A percentile compares a stretch with the other conserved stretches of the same genome.
Evolutionary conservation across 805 yeast genomes (phyloP).

Genomic region (Nakazawaea pomicola): DNA sequence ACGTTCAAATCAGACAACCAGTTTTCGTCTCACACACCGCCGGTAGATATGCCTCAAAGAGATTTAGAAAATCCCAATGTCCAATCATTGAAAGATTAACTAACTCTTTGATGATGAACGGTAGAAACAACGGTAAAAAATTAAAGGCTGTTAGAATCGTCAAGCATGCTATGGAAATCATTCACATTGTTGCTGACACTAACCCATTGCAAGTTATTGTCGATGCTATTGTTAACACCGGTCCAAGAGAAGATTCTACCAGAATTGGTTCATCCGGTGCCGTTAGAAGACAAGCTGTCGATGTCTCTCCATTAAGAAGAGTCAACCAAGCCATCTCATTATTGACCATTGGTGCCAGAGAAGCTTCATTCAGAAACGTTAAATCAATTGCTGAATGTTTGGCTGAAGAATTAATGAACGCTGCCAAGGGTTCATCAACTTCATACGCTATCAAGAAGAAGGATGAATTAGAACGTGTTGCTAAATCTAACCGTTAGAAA

Average conservation of each 20-base stretch:
- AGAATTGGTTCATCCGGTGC: slow-evolving; percentile 99
- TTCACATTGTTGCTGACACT: slow-evolving; percentile 94
- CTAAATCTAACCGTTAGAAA: slow-evolving; percentile 99
- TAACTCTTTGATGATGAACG: slow-evolving; percentile 99
- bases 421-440: slow-evolving; percentile 99
- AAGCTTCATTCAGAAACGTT: slow-evolving; percentile 99
- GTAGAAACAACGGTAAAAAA: slow-evolving; percentile 99
- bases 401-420: slow-evolving; percentile 99
- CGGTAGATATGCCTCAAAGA: slow-evolving; percentile 98
- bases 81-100: slow-evolving; percentile 99
- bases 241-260: slow-evolving; percentile 99
- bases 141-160: slow-evolving; percentile 99
- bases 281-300: slow-evolving; percentile 99
- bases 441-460: slow-evolving; percentile 99
- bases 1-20: slow-evolving; percentile 97
- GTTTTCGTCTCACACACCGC: slow-evolving; percentile 98
- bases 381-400: slow-evolving; percentile 99
- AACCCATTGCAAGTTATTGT: slow-evolving; percentile 99
- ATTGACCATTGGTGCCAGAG: slow-evolving; percentile 99
- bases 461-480: slow-evolving; percentile 99
- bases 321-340: slow-evolving; percentile 98
- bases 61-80: slow-evolving; percentile 99
- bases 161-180: slow-evolving; percentile 98
- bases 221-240: slow-evolving; percentile 99
- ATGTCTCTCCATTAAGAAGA: slow-evolving; percentile 99